A percentile compares a stretch with the other conserved stretches of the same genome.
Evolutionary conservation across 768 basidiomycete genomes (phyloP).

Genomic region (Mycena amicta): DNA sequence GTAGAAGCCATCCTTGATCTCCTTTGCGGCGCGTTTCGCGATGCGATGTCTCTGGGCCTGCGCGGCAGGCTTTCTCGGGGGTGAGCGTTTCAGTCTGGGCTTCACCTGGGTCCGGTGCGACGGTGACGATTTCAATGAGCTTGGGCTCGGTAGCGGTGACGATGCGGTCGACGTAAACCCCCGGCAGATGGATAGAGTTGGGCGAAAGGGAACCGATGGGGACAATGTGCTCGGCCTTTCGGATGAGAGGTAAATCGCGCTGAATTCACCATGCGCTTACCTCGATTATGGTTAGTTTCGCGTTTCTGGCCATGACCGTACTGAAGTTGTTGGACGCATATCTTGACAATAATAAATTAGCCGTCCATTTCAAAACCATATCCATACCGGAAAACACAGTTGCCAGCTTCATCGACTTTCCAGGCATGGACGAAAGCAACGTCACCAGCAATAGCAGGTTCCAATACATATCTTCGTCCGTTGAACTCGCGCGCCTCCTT

Average conservation of each 20-base stretch:
- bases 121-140: conserved; percentile 72
- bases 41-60: conserved; percentile 68
- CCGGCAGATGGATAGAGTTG: conserved; percentile 79
- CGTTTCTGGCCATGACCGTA: conserved; percentile 86
- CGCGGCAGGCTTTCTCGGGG: conserved; percentile 56
- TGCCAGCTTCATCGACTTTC: conserved; percentile 92
- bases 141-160: conserved; percentile 78
- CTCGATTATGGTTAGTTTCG: conserved; percentile 89
- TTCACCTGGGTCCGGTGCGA: conserved; percentile 52
- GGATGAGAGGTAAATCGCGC: not conserved
- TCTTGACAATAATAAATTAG: conserved; percentile 39
- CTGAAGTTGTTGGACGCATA: conserved; percentile 89
- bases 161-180: conserved; percentile 88
- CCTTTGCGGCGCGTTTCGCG: conserved; percentile 85
- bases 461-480: conserved; percentile 81
- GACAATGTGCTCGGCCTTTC: conserved; percentile 86
- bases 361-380: not conserved
- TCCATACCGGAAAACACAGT: conserved; percentile 83
- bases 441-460: conserved; percentile 77
- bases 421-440: conserved; percentile 87
- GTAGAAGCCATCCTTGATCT: conserved; percentile 85
- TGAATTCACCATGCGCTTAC: conserved; percentile 35
- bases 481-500: conserved; percentile 79
- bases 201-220: conserved; percentile 81
- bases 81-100: conserved; percentile 26